Percentiles rank a stretch among this genome's conserved stretches.
Conservation (phyloP, 108 stramenopile species). For the Schizochytrium sp. region DNA sequence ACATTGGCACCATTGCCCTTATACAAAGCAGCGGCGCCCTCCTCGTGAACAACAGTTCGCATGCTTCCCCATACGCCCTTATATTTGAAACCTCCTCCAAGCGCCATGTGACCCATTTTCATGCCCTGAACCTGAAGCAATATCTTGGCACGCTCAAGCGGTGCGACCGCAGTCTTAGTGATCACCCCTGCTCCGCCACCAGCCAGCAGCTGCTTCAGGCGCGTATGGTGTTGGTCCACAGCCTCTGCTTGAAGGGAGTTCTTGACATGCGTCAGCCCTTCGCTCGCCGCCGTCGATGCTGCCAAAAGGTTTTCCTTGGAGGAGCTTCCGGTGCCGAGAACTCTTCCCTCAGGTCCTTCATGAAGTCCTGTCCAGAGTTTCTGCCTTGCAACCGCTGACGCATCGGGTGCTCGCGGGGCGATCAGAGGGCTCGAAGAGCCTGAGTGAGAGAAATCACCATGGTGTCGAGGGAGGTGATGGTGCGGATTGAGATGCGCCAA, state of each 20-base stretch:
- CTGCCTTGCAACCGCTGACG: no score
- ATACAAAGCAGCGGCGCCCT: slow-evolving; percentile 61
- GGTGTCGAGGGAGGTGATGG: no score
- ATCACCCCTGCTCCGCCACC: slow-evolving; percentile 64
- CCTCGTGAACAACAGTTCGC: slow-evolving; percentile 46
- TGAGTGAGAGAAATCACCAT: no score
- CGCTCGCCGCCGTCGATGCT: no score
- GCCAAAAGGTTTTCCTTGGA: no score
- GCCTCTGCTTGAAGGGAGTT: neutral
- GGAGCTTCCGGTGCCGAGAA: no score
- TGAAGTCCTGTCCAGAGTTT: no score
- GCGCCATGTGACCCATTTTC: neutral
- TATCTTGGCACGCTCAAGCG: slow-evolving; percentile 64
- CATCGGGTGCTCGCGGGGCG: no score
- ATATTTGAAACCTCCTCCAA: neutral
- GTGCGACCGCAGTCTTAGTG: slow-evolving; percentile 64
- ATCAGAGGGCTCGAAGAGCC: no score
- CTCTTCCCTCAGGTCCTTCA: no score
- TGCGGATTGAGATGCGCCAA: no score
- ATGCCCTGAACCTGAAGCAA: slow-evolving; percentile 63
- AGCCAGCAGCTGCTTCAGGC: slow-evolving; percentile 44
- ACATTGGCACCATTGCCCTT: slow-evolving; percentile 66
- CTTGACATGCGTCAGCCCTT: no score
- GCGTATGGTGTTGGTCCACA: neutral
- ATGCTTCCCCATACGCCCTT: neutral